Evolutionary conservation across 2,329 filamentous ascomycete species (phyloP).

Genomic region (Aspergillus pseudotamarii): DNA sequence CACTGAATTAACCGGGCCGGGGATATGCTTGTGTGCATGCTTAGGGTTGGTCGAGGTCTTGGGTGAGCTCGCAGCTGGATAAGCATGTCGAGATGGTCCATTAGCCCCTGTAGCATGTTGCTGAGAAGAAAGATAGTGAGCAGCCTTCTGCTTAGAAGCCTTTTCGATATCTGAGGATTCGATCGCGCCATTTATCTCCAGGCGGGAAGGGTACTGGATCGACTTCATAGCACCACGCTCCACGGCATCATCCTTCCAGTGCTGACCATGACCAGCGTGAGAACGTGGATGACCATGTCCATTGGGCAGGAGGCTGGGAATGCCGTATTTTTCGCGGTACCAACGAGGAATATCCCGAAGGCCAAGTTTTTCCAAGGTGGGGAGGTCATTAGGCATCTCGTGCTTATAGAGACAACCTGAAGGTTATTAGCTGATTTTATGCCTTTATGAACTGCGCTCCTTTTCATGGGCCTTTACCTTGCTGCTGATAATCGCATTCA

Average conservation of each 20-base stretch:
- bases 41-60: slow-evolving; percentile 13
- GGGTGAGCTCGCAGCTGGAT: slow-evolving; percentile 10
- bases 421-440: not conserved
- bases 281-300: slow-evolving; percentile 22
- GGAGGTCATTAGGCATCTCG: slow-evolving; percentile 75
- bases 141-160: slow-evolving; percentile 14
- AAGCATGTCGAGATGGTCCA: slow-evolving; percentile 12
- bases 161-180: slow-evolving; percentile 18
- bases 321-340: slow-evolving; percentile 54
- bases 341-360: slow-evolving; percentile 61
- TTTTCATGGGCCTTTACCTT: slow-evolving; percentile 48
- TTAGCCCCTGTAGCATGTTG: slow-evolving; percentile 10
- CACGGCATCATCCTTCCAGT: slow-evolving; percentile 23
- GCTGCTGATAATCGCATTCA: slow-evolving; percentile 80
- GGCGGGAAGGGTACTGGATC: slow-evolving; percentile 22
- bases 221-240: slow-evolving; percentile 13
- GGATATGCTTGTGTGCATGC: slow-evolving; percentile 16
- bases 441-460: not conserved
- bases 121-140: slow-evolving; percentile 11
- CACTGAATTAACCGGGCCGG: slow-evolving; percentile 3
- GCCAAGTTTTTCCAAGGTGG: slow-evolving; percentile 69
- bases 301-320: slow-evolving; percentile 32
- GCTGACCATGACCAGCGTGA: slow-evolving; percentile 13
- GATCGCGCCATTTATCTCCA: slow-evolving; percentile 14
- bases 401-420: slow-evolving; percentile 83